Evolutionary conservation across 352 stramenopile genomes (phyloP).

Genomic region (Phytophthora hybrid): DNA sequence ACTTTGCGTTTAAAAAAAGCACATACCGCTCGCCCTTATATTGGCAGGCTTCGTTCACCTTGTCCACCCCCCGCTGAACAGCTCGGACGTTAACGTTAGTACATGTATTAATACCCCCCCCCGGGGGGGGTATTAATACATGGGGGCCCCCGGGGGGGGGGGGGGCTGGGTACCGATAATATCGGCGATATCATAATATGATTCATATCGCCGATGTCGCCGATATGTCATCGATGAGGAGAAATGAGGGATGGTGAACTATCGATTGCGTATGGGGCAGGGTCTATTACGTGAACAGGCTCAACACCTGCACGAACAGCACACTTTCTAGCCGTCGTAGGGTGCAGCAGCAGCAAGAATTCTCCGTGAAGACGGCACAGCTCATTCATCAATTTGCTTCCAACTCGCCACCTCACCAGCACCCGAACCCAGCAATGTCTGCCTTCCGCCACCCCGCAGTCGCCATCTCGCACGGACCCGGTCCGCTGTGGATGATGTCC

Average conservation of each 20-base stretch:
- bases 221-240: background rate
- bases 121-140: no score
- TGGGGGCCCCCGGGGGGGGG: no score
- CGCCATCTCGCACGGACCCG: conserved; percentile 6
- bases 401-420: background rate
- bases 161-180: no score
- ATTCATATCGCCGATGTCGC: no score
- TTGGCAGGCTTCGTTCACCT: no score
- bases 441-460: conserved; percentile 5
- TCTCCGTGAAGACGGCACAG: background rate
- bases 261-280: conserved; percentile 23
- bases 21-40: background rate
- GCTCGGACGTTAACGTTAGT: background rate
- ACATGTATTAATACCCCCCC: no score
- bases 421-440: background rate
- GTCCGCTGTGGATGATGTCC: background rate
- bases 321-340: conserved; percentile 10
- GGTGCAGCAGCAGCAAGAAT: conserved; percentile 13
- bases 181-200: no score
- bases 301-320: conserved; percentile 14
- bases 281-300: conserved; percentile 29
- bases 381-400: background rate
- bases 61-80: background rate
- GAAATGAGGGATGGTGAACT: background rate
- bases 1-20: background rate